These are phyloP conservation scores for Prunus armeniaca DNA, from an alignment of 306 rosid genomes.

Conservation along the genomic window DNA sequence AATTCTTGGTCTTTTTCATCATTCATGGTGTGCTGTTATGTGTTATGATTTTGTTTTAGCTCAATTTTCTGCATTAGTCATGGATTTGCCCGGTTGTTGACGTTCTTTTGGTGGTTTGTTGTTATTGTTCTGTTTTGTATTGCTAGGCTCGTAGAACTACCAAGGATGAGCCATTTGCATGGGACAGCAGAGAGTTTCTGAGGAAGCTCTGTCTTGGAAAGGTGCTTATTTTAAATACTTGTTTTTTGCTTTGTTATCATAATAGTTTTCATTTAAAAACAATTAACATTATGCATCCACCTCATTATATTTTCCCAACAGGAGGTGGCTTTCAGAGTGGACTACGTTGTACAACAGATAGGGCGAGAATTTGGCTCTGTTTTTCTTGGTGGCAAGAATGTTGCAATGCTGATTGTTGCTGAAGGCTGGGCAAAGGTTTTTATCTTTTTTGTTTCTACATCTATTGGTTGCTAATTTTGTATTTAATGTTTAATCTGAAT, in stretches of 20 bases:
- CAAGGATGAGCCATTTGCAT: conserved; percentile 88
- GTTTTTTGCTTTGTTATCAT: conserved; percentile 5
- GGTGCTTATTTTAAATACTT: conserved; percentile 37
- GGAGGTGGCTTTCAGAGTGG: conserved; percentile 88
- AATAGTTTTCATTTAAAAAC: background rate
- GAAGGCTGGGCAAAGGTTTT: conserved; percentile 96
- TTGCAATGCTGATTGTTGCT: conserved; percentile 72
- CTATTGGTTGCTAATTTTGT: background rate
- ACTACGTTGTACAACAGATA: conserved; percentile 77
- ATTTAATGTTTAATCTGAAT: background rate
- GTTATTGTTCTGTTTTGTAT: background rate
- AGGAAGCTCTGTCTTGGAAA: conserved; percentile 87
- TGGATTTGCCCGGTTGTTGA: background rate
- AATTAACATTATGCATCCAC: conserved; percentile 3
- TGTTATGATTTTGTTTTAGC: background rate
- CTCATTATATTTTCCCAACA: conserved; percentile 30
- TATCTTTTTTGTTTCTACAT: conserved; percentile 3
- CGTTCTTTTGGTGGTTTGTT: background rate
- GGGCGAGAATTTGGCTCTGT: conserved; percentile 91
- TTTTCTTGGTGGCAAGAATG: conserved; percentile 75
- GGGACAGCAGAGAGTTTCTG: conserved; percentile 92
- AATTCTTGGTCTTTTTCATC: background rate
- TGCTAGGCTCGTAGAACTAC: conserved; percentile 87
- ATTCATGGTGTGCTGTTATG: background rate
- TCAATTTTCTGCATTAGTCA: background rate